Percentiles rank a stretch among this genome's conserved stretches.
Conservation (phyloP, 345 rosid genomes). For the Euphorbia peplus region DNA sequence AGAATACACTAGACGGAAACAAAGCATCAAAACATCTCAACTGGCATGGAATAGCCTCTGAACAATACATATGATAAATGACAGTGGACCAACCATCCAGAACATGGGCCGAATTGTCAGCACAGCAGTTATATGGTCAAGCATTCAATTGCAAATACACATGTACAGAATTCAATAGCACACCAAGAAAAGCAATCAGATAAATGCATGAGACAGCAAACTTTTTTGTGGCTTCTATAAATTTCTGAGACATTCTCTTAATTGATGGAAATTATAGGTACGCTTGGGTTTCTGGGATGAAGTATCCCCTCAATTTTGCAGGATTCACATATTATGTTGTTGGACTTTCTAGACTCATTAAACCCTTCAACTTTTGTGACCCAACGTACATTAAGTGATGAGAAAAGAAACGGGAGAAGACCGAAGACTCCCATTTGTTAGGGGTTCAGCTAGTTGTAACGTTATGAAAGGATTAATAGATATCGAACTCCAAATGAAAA, state of each 20-base stretch:
- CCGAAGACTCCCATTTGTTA: no score
- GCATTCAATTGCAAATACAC: neutral
- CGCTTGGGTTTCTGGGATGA: no score
- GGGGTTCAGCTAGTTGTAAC: no score
- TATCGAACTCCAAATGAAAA: no score
- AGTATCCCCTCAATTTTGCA: no score
- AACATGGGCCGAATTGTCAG: neutral
- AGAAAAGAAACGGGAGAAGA: no score
- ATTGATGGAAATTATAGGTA: neutral
- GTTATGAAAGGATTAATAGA: no score
- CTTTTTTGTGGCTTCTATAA: neutral
- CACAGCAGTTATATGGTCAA: neutral
- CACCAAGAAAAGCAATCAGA: neutral
- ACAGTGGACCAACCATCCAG: neutral
- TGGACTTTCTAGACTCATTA: neutral
- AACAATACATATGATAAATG: no score
- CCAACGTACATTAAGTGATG: no score
- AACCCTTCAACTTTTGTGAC: neutral
- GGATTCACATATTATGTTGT: neutral
- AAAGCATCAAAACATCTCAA: neutral
- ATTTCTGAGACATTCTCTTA: neutral
- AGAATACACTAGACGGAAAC: neutral
- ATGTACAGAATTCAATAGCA: neutral
- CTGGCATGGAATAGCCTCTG: no score
- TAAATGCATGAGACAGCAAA: neutral